phyloP scores from a whole-genome alignment of 129 eudicot species.

The Pulicaria dysenterica region DNA sequence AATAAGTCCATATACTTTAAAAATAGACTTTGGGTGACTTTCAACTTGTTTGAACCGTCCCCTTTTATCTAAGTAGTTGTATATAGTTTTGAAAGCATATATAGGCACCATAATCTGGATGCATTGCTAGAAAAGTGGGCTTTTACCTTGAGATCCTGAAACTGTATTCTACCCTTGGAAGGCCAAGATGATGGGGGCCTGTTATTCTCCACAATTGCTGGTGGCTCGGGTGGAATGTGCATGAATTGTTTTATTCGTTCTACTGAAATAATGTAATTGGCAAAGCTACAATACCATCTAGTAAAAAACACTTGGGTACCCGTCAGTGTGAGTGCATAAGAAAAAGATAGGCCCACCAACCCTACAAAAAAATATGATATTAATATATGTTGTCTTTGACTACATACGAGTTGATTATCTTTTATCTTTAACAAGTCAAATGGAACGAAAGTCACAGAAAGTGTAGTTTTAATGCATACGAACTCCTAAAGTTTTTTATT shows the following conservation, averaged over 20 bases:
- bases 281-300: conserved; percentile 68
- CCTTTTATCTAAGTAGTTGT: too few relatives aligned
- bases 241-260: conserved; percentile 83
- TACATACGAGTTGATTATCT: background rate
- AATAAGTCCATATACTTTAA: too few relatives aligned
- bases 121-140: background rate
- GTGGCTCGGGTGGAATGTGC: conserved; percentile 79
- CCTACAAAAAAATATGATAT: conserved; percentile 36
- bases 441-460: too few relatives aligned
- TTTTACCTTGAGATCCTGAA: conserved; percentile 63
- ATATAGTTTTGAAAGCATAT: conserved; percentile 1
- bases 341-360: conserved; percentile 80
- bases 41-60: too few relatives aligned
- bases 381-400: background rate
- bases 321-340: conserved; percentile 68
- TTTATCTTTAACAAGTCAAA: too few relatives aligned
- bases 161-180: conserved; percentile 58
- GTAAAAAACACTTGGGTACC: conserved; percentile 64
- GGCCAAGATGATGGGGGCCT: conserved; percentile 86
- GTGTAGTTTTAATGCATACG: too few relatives aligned
- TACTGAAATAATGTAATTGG: conserved; percentile 63
- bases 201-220: conserved; percentile 54
- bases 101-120: background rate
- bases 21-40: too few relatives aligned
- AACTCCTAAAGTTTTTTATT: too few relatives aligned